phyloP scores from a whole-genome alignment of 1,284 basidiomycete species.

The Singerocomus inundabilis region DNA sequence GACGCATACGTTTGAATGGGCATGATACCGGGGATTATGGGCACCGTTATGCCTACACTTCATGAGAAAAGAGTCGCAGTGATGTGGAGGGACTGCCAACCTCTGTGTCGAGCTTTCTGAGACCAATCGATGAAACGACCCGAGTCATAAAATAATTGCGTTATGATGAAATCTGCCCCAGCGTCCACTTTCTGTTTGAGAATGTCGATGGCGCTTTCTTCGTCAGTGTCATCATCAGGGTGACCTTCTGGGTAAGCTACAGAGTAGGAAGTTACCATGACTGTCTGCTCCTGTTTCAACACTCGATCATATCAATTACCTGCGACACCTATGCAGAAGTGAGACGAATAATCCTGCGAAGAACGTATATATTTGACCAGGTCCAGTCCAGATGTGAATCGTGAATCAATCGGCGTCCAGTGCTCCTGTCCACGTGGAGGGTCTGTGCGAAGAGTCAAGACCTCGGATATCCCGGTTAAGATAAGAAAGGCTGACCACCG shows the following conservation, averaged over 20 bases:
- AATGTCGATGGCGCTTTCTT: slow-evolving; percentile 72
- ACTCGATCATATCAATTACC: slow-evolving; percentile 42
- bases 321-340: slow-evolving; percentile 92
- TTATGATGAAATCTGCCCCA: slow-evolving; percentile 94
- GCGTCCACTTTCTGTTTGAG: slow-evolving; percentile 92
- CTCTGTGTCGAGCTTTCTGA: slow-evolving; percentile 65
- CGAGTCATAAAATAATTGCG: slow-evolving; percentile 97
- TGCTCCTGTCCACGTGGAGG: slow-evolving; percentile 92
- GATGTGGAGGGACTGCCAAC: slow-evolving; percentile 40
- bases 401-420: slow-evolving; percentile 83
- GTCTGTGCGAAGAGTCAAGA: slow-evolving; percentile 47
- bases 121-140: slow-evolving; percentile 83
- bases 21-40: slow-evolving; percentile 96
- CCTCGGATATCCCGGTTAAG: not conserved
- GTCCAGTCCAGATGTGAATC: slow-evolving; percentile 87
- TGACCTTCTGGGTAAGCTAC: slow-evolving; percentile 93
- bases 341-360: slow-evolving; percentile 73
- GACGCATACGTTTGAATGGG: slow-evolving; percentile 96
- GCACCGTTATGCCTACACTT: slow-evolving; percentile 76
- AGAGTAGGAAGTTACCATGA: slow-evolving; percentile 5
- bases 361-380: slow-evolving; percentile 89
- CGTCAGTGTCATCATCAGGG: slow-evolving; percentile 60
- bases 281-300: not conserved
- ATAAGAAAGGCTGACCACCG: slow-evolving; percentile 56
- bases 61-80: slow-evolving; percentile 8